Conservation (phyloP, 345 rosid species). For the Camelina sativa region DNA sequence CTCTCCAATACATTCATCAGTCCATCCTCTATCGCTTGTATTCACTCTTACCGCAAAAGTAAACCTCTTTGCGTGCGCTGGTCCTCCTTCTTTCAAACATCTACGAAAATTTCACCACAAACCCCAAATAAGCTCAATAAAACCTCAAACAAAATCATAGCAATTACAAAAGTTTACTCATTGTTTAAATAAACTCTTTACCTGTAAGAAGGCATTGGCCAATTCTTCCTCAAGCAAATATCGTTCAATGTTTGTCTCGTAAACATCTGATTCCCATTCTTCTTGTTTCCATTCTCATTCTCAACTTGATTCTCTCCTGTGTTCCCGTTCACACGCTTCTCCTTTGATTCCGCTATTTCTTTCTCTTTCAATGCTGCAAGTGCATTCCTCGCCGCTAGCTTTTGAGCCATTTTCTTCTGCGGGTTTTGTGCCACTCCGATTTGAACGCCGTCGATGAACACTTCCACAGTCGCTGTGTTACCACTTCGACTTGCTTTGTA, state of each 20-base stretch:
- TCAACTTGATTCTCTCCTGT: conserved; percentile 57
- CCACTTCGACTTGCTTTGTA: conserved; percentile 87
- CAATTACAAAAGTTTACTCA: background rate
- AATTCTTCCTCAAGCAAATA: conserved; percentile 89
- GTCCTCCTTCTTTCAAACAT: conserved; percentile 95
- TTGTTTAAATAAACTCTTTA: conserved; percentile 1
- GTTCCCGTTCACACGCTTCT: conserved; percentile 54
- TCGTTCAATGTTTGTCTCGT: conserved; percentile 94
- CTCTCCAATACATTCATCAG: conserved; percentile 93
- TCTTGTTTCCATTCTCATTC: conserved; percentile 64
- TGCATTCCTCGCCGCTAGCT: conserved; percentile 96
- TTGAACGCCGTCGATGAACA: conserved; percentile 87
- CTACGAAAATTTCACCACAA: conserved; percentile 44
- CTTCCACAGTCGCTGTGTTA: conserved; percentile 94
- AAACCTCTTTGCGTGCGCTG: conserved; percentile 95
- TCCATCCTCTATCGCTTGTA: conserved; percentile 84
- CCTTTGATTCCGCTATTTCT: conserved; percentile 65
- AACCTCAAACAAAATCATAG: background rate
- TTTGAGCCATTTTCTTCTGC: conserved; percentile 99
- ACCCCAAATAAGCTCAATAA: background rate
- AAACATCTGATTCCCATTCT: conserved; percentile 82
- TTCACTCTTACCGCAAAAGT: conserved; percentile 86
- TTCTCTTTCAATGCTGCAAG: conserved; percentile 83
- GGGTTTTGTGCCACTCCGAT: conserved; percentile 93
- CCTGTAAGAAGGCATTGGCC: conserved; percentile 98